Conservation (phyloP, 768 basidiomycete genomes). For the Xerocomellus intermedius region DNA sequence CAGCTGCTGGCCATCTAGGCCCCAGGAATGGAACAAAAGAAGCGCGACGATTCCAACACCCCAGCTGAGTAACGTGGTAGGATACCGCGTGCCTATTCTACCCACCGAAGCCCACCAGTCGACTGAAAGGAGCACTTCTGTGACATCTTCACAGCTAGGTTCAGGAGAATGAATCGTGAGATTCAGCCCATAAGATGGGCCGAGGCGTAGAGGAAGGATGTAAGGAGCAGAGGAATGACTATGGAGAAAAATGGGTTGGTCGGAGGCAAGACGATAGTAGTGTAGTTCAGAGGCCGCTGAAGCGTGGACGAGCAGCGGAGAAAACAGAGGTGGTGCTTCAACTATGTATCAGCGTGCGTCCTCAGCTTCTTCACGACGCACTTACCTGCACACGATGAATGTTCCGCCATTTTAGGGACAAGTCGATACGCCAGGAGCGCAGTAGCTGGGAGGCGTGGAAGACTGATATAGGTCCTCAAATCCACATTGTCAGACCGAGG, state of each 20-base stretch:
- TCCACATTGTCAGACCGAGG: constrained; percentile 26
- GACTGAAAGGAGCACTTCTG: constrained; percentile 49
- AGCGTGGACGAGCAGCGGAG: constrained; percentile 65
- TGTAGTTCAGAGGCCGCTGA: constrained; percentile 63
- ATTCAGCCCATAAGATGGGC: constrained; percentile 40
- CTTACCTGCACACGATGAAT: constrained; percentile 32
- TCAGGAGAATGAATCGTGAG: constrained; percentile 62
- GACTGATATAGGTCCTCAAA: constrained; percentile 42
- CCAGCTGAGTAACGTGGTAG: constrained; percentile 71
- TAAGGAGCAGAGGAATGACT: constrained; percentile 70
- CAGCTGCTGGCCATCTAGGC: constrained; percentile 36
- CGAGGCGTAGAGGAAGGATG: constrained; percentile 30
- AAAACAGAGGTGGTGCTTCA: constrained; percentile 50
- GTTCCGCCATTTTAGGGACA: constrained; percentile 30
- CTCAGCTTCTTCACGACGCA: background rate
- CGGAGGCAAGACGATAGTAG: constrained; percentile 54
- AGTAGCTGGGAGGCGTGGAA: constrained; percentile 58
- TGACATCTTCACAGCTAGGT: constrained; percentile 42
- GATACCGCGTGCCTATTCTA: constrained; percentile 70
- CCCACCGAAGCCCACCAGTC: constrained; percentile 75
- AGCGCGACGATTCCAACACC: constrained; percentile 65
- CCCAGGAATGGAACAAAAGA: constrained; percentile 54
- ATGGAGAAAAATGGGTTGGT: constrained; percentile 46
- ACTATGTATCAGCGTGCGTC: constrained; percentile 7
- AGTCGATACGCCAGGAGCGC: constrained; percentile 66